Percentiles rank a stretch among this genome's conserved stretches.
Evolutionary conservation across 2,329 filamentous ascomycete genomes (phyloP).

Genomic region (Aspergillus clavatus): DNA sequence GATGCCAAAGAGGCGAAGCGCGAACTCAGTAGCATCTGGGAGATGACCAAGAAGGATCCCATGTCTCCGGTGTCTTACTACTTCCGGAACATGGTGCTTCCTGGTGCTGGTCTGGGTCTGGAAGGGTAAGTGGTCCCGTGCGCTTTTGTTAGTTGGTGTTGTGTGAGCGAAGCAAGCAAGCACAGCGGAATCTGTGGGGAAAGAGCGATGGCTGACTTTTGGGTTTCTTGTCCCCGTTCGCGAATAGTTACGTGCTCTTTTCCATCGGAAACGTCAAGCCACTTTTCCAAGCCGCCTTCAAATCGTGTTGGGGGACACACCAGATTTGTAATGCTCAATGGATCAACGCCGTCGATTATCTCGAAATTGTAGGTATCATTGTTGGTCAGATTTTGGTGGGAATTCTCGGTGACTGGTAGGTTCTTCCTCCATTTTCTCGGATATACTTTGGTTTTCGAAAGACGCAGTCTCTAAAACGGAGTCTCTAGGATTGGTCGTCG

Average conservation of each 20-base stretch:
- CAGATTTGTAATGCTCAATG: slow-evolving; percentile 71
- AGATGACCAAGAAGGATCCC: slow-evolving; percentile 82
- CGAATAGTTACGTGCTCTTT: slow-evolving; percentile 80
- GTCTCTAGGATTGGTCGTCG: slow-evolving; percentile 72
- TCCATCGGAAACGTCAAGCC: slow-evolving; percentile 91
- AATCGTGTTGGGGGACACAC: slow-evolving; percentile 66
- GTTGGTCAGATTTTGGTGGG: slow-evolving; percentile 86
- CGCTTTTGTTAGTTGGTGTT: no score
- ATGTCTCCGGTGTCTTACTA: slow-evolving; percentile 81
- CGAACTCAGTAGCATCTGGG: slow-evolving; percentile 64
- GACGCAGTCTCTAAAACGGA: slow-evolving; percentile 6
- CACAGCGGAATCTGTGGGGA: not conserved
- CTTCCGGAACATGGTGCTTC: slow-evolving; percentile 83
- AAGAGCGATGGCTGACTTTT: not conserved
- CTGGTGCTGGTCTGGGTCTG: slow-evolving; percentile 83
- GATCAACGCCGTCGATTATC: slow-evolving; percentile 79
- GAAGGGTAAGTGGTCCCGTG: slow-evolving; percentile 57
- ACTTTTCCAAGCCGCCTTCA: slow-evolving; percentile 71
- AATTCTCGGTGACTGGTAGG: slow-evolving; percentile 65
- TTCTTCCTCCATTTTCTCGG: not conserved
- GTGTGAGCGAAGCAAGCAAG: no score
- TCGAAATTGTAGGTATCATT: slow-evolving; percentile 94
- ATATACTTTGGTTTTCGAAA: not conserved
- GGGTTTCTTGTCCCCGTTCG: not conserved
- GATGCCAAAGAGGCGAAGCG: slow-evolving; percentile 64